phyloP scores from a whole-genome alignment of 23 red algal genomes.

The Gracilaria domingensis region DNA sequence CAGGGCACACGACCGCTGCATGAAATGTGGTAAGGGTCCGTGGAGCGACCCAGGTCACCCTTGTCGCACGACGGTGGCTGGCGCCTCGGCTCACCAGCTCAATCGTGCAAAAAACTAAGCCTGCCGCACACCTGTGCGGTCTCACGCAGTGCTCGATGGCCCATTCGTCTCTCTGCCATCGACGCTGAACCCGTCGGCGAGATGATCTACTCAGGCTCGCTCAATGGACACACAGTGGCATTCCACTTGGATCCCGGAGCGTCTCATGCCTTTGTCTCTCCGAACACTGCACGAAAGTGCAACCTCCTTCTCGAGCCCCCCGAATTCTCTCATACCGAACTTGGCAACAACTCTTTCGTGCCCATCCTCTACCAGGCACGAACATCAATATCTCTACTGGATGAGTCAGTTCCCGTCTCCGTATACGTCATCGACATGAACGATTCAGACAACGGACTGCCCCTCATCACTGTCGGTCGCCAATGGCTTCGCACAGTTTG shows the following conservation, averaged over 20 bases:
- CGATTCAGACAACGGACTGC: not conserved
- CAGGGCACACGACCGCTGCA: not conserved
- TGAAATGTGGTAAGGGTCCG: not conserved
- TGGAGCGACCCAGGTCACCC: not conserved
- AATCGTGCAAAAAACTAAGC: not conserved
- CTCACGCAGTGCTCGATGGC: not conserved
- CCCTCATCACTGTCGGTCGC: slow-evolving; percentile 1
- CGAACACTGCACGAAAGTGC: not conserved
- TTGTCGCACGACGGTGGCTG: not conserved
- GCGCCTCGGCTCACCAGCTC: not conserved
- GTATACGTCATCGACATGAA: slow-evolving; percentile 12
- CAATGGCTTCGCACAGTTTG: not conserved
- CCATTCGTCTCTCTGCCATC: not conserved
- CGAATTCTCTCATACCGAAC: not conserved
- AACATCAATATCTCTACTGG: not conserved
- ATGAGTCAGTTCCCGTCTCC: not conserved
- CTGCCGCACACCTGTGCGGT: not conserved
- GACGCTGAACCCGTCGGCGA: not conserved
- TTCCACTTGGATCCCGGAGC: not conserved
- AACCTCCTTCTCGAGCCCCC: too few species aligned
- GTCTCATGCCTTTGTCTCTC: not conserved
- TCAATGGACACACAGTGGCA: not conserved
- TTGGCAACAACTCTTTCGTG: too few species aligned
- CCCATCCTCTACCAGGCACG: too few species aligned
- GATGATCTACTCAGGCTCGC: not conserved